Conservation (phyloP, 768 basidiomycete species). For the Leccinellum rugosiceps region DNA sequence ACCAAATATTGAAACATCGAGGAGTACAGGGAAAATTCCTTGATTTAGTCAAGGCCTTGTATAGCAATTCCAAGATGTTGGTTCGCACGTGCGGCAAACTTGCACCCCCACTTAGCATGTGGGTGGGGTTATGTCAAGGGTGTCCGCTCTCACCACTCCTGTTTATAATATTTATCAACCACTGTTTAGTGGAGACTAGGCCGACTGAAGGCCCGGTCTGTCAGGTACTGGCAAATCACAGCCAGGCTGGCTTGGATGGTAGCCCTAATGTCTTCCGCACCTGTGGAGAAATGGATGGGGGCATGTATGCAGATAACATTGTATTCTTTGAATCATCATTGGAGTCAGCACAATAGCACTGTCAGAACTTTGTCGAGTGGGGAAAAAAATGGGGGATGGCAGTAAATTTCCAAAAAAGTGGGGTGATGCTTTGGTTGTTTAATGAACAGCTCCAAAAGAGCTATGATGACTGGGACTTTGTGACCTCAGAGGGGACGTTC, state of each 20-base stretch:
- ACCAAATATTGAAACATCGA: not conserved
- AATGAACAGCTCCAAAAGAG: too few species aligned
- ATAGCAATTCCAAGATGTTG: not conserved
- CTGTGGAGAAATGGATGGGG: too few species aligned
- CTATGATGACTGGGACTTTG: too few species aligned
- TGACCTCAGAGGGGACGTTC: too few species aligned
- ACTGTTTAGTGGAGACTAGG: not conserved
- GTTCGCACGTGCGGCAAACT: not conserved
- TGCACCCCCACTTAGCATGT: not conserved
- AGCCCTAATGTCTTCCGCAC: too few species aligned
- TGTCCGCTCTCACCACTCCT: not conserved
- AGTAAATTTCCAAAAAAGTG: not conserved
- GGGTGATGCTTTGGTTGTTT: not conserved
- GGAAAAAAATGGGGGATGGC: not conserved
- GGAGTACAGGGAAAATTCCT: not conserved
- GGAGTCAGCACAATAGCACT: not conserved
- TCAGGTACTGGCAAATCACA: too few species aligned
- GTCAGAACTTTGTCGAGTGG: not conserved
- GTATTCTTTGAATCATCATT: not conserved
- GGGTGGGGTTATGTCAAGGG: not conserved
- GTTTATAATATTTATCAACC: not conserved
- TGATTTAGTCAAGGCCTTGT: not conserved
- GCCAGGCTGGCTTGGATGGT: too few species aligned
- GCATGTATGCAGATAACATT: not conserved
- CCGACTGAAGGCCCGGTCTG: not conserved